Percentiles rank a stretch among this genome's conserved stretches.
These are phyloP conservation scores for Coemansia furcata DNA, from an alignment of 192 early-diverging fungal species.

Conservation along the genomic window DNA sequence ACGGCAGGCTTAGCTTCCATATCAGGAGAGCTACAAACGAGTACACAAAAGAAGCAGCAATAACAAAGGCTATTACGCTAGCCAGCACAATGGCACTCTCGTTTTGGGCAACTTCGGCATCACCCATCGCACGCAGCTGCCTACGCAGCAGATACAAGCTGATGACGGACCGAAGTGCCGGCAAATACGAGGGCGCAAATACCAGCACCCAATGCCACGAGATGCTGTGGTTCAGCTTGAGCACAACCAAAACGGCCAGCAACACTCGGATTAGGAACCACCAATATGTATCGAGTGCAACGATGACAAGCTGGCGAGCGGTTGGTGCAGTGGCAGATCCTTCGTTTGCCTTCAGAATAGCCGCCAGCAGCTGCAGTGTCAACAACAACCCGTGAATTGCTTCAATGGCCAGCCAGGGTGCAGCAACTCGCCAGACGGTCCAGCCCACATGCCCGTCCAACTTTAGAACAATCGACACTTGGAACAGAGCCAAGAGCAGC, in stretches of 20 bases:
- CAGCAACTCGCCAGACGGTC: slow-evolving; percentile 67
- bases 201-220: slow-evolving; percentile 63
- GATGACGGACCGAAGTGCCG: slow-evolving; percentile 58
- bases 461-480: slow-evolving; percentile 70
- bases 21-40: slow-evolving; percentile 58
- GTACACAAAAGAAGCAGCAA: slow-evolving; percentile 46
- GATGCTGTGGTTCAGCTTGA: slow-evolving; percentile 58
- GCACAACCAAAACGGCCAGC: slow-evolving; percentile 65
- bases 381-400: slow-evolving; percentile 59
- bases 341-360: neutral
- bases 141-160: slow-evolving; percentile 47
- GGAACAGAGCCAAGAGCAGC: slow-evolving; percentile 65
- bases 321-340: slow-evolving; percentile 1
- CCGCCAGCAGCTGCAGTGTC: slow-evolving; percentile 22
- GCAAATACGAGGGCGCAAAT: slow-evolving; percentile 67
- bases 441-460: slow-evolving; percentile 65
- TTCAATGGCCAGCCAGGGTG: slow-evolving; percentile 85
- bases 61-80: slow-evolving; percentile 52
- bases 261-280: slow-evolving; percentile 64
- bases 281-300: slow-evolving; percentile 59
- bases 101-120: slow-evolving; percentile 38
- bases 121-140: slow-evolving; percentile 47
- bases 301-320: slow-evolving; percentile 20
- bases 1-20: slow-evolving; percentile 49
- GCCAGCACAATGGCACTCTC: slow-evolving; percentile 31